phyloP scores from a whole-genome alignment of 441 rosid species.

The Populus hybrid region DNA sequence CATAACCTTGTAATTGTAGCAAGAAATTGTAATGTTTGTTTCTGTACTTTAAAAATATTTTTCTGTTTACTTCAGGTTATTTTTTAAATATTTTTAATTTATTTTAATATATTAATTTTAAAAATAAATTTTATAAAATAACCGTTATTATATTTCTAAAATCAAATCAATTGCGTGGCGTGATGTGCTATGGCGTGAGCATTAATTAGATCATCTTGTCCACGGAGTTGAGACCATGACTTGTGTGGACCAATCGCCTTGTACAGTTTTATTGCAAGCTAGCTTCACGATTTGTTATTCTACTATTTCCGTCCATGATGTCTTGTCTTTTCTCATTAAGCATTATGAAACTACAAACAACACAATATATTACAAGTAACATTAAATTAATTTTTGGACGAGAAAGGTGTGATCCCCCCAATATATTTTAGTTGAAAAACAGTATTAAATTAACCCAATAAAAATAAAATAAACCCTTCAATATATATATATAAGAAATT shows the following conservation, averaged over 20 bases:
- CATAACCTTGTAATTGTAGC: constrained; percentile 29
- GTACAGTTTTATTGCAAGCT: background rate
- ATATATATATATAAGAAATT: too few relatives aligned
- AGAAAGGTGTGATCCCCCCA: too few relatives aligned
- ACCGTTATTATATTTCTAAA: too few relatives aligned
- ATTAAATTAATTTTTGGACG: too few relatives aligned
- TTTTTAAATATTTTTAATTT: background rate
- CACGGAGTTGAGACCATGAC: background rate
- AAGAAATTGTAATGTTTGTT: constrained; percentile 24
- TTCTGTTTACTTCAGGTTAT: background rate
- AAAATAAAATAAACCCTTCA: too few relatives aligned
- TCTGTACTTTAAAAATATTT: background rate
- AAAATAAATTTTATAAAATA: too few relatives aligned
- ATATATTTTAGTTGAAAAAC: too few relatives aligned
- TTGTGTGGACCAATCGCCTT: background rate
- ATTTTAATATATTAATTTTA: background rate
- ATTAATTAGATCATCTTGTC: background rate
- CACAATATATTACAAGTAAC: too few relatives aligned
- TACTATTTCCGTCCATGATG: background rate
- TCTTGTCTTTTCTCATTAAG: background rate
- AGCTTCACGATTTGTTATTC: background rate
- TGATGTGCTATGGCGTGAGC: background rate
- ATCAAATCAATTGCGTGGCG: too few relatives aligned
- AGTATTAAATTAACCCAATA: too few relatives aligned
- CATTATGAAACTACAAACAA: too few relatives aligned